Evolutionary conservation across 2,329 filamentous ascomycete genomes (phyloP), one percentile per base, ranked within the genome.

Genomic region (Penicillium glabrum): DNA sequence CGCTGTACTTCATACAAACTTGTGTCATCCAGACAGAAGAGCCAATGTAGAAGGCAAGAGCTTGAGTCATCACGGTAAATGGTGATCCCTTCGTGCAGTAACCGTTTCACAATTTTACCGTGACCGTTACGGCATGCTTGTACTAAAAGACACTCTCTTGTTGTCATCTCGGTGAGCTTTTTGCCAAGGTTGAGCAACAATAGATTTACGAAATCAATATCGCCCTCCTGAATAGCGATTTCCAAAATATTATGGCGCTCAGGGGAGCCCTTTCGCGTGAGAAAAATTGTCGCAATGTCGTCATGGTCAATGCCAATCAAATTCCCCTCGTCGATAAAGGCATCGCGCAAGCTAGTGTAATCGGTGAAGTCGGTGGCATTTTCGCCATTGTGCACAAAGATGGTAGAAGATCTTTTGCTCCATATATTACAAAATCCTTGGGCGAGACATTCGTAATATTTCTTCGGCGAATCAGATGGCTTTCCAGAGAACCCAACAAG

Each of bases 1-100:
- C 13, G 10, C 16, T 49, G 48, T 3, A 56, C 23, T 26, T 55
- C 37, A 19, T 3, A 13, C 10, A 58, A 16, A 33, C 24, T 53
- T 14, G 44, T n/a, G 13, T 47, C 37, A 16, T 55, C 48, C n/a
- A 58, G 31, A 19, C 56, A 56, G 23, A 58, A 58, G 11, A 58
- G 56, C 56, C 56, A 58, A 35, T 58, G 56, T 9, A 58, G 48
- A 37, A 58, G 43, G 8, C 47, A 49, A 13, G 33, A 37, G 16
- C 19, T 39, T 26, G 48, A 10, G 16, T 23, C 29, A 10, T 29
- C 14, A 8, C n/a, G 35, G 10, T 8, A n/a, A 7, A 58, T 21
- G 13, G 23, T 31, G 3, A 23, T 29, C 29, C 29, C 45, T 27
- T 50, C 48, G 23, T 46, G 35, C 14, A 58, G 13, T 14, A 58